A percentile compares a stretch with the other conserved stretches of the same genome.
Evolutionary conservation across 495 filamentous ascomycete genomes (phyloP).

Genomic region (Xanthoparmelia taractica): DNA sequence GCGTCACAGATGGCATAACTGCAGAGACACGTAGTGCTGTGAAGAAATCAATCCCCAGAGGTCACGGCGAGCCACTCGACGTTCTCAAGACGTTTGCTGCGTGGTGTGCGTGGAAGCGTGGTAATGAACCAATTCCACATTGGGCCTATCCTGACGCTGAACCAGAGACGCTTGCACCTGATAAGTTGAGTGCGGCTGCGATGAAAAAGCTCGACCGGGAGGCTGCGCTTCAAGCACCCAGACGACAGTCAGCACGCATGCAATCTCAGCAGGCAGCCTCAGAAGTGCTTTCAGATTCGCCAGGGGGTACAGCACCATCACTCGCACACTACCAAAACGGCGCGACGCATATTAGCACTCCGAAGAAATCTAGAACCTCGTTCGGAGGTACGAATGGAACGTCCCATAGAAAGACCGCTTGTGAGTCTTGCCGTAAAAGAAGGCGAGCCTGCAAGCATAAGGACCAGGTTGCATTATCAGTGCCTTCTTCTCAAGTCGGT

Average conservation of each 20-base stretch:
- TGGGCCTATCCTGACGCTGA: conserved; percentile 51
- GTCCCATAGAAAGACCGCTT: conserved; percentile 46
- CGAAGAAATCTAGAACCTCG: conserved; percentile 31
- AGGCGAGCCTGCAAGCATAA: conserved; percentile 49
- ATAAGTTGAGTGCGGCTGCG: conserved; percentile 29
- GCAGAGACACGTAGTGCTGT: conserved; percentile 51
- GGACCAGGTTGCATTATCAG: conserved; percentile 29
- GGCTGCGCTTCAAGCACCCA: conserved; percentile 25
- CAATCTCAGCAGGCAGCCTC: conserved; percentile 23
- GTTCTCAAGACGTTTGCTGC: conserved; percentile 56
- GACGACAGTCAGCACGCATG: conserved; percentile 27
- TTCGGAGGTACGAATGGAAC: conserved; percentile 32
- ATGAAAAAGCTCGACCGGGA: conserved; percentile 28
- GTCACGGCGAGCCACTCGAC: conserved; percentile 53
- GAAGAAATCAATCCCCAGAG: conserved; percentile 56
- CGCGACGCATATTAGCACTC: neutral
- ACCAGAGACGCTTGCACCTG: conserved; percentile 23
- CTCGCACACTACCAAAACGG: neutral
- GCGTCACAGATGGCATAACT: conserved; percentile 52
- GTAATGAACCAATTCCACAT: conserved; percentile 57
- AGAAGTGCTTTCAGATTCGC: neutral
- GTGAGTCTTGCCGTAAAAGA: conserved; percentile 48
- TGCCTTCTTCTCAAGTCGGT: neutral
- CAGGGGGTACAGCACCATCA: neutral
- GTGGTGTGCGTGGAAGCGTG: conserved; percentile 69